These are phyloP conservation scores for Lactarius quietus DNA, from an alignment of 768 basidiomycete species.

Conservation along the genomic window DNA sequence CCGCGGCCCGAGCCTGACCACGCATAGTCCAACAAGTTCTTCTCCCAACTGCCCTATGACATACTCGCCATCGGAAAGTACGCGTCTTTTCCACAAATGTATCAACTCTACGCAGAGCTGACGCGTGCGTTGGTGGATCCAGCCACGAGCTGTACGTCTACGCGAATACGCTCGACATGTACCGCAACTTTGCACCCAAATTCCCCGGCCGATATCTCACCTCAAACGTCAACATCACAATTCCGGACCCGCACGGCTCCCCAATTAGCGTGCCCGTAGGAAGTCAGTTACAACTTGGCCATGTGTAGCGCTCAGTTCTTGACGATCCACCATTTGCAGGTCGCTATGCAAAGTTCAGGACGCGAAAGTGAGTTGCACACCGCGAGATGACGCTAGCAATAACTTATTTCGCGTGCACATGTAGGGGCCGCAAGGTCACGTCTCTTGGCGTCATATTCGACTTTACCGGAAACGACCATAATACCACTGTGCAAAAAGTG, in stretches of 20 bases:
- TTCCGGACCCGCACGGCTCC: slow-evolving; percentile 41
- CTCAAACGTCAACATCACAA: slow-evolving; percentile 83
- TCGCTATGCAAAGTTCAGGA: slow-evolving; percentile 69
- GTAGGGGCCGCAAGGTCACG: slow-evolving; percentile 66
- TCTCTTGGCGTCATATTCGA: slow-evolving; percentile 77
- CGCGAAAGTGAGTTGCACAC: slow-evolving; percentile 51
- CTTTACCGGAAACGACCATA: slow-evolving; percentile 65
- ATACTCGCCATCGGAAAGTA: slow-evolving; percentile 82
- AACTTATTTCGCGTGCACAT: slow-evolving; percentile 25
- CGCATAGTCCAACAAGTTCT: slow-evolving; percentile 67
- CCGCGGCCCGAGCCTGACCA: not conserved
- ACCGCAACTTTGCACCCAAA: slow-evolving; percentile 61
- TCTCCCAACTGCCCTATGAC: slow-evolving; percentile 74
- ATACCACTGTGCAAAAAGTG: slow-evolving; percentile 73
- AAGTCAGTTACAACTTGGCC: slow-evolving; percentile 31
- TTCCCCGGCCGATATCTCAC: slow-evolving; percentile 73
- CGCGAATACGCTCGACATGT: slow-evolving; percentile 63
- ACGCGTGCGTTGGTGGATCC: not conserved
- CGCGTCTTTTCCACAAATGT: slow-evolving; percentile 28
- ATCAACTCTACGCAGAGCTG: not conserved
- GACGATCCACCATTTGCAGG: slow-evolving; percentile 32
- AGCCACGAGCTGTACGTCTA: slow-evolving; percentile 85
- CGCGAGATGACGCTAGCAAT: not conserved
- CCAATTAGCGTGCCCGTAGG: slow-evolving; percentile 43
- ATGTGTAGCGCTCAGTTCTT: not conserved